Percentiles rank a stretch among this genome's conserved stretches.
Evolutionary conservation across 2,329 filamentous ascomycete genomes (phyloP).

Genomic region (Cladobotryum mycophilum): DNA sequence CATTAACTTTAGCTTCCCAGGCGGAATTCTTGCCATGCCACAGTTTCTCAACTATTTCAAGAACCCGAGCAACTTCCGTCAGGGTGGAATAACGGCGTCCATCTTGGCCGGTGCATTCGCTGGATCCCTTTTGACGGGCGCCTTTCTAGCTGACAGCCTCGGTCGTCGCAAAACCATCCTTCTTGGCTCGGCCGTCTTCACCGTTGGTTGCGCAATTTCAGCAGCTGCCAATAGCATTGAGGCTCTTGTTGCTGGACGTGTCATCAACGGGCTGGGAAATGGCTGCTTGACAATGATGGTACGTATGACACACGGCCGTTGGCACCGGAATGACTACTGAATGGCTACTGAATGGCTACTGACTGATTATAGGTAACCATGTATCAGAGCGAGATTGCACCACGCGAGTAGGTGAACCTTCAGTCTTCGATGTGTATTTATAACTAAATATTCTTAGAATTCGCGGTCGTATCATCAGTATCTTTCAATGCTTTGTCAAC

Average conservation of each 20-base stretch:
- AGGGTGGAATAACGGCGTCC: constrained; percentile 11
- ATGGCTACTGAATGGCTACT: not conserved
- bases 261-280: constrained; percentile 10
- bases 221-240: constrained; percentile 6
- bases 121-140: constrained; percentile 8
- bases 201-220: constrained; percentile 6
- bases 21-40: constrained; percentile 10
- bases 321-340: not conserved
- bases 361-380: constrained; percentile 1
- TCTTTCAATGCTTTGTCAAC: constrained; percentile 17
- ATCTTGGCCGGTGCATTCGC: constrained; percentile 9
- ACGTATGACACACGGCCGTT: not conserved
- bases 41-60: constrained; percentile 11
- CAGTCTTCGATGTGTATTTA: fast-evolving
- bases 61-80: constrained; percentile 9
- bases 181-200: constrained; percentile 7
- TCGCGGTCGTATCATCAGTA: constrained; percentile 32
- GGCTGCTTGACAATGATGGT: constrained; percentile 11
- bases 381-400: constrained; percentile 11
- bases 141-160: constrained; percentile 8
- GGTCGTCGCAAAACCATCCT: constrained; percentile 6
- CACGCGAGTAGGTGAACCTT: constrained; percentile 2
- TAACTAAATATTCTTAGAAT: constrained; percentile 17
- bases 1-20: not conserved
- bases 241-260: constrained; percentile 9